These are phyloP conservation scores for Pythium sukuiense DNA, from an alignment of 352 stramenopile species.

Conservation along the genomic window DNA sequence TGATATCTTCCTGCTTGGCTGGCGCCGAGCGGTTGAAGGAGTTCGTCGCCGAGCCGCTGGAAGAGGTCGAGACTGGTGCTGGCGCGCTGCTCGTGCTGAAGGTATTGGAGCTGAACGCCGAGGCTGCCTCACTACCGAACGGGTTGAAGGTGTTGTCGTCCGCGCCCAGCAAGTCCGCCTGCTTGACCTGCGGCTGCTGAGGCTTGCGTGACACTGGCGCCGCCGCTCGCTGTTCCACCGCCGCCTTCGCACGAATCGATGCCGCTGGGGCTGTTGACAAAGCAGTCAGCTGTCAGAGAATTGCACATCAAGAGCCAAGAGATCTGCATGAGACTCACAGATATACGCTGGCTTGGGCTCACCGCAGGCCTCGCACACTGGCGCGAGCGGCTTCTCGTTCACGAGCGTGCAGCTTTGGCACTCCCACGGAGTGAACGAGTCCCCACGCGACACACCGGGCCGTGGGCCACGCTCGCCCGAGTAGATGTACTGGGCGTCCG, in stretches of 20 bases:
- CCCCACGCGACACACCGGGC: constrained; percentile 38
- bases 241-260: constrained; percentile 46
- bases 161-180: constrained; percentile 17
- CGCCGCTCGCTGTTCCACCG: constrained; percentile 30
- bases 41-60: constrained; percentile 11
- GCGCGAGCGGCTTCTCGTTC: constrained; percentile 73
- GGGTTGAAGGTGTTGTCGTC: constrained; percentile 28
- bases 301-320: neutral
- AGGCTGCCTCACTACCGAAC: constrained; percentile 19
- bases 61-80: constrained; percentile 11
- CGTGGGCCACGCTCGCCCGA: constrained; percentile 28
- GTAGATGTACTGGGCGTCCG: constrained; percentile 52
- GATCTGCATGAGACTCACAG: constrained; percentile 35
- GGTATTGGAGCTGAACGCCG: constrained; percentile 15
- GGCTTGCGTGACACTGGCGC: constrained; percentile 4
- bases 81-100: constrained; percentile 21
- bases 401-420: constrained; percentile 74
- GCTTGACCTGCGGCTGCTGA: constrained; percentile 17
- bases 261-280: constrained; percentile 42
- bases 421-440: constrained; percentile 69
- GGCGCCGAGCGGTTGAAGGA: neutral
- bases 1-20: constrained; percentile 52
- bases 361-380: constrained; percentile 73
- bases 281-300: neutral
- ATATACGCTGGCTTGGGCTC: constrained; percentile 62